phyloP scores from a whole-genome alignment of 768 basidiomycete species.

The Pluteus cervinus region DNA sequence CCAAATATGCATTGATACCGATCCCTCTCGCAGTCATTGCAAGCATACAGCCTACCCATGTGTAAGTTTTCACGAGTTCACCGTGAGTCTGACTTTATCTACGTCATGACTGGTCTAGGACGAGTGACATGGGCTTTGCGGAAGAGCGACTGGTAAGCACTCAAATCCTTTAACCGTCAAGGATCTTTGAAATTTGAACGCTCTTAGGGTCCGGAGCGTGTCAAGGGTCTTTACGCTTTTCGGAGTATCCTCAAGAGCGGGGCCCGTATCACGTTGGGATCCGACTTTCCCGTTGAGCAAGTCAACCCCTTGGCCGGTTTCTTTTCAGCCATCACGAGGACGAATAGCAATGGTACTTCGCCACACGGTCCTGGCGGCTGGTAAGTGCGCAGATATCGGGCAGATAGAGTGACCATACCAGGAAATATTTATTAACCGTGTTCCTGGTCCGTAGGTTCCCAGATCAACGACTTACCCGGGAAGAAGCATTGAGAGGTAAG shows the following conservation, averaged over 20 bases:
- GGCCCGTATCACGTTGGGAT: conserved; percentile 71
- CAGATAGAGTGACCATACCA: too few relatives aligned
- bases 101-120: too few relatives aligned
- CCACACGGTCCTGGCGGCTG: conserved; percentile 84
- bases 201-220: conserved; percentile 69
- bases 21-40: conserved; percentile 64
- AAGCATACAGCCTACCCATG: conserved; percentile 88
- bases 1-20: too few relatives aligned
- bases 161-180: conserved; percentile 5
- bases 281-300: conserved; percentile 86
- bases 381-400: too few relatives aligned
- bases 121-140: conserved; percentile 88
- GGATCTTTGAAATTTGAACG: conserved; percentile 6
- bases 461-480: conserved; percentile 66
- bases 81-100: too few relatives aligned
- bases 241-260: conserved; percentile 60
- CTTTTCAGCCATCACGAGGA: conserved; percentile 80
- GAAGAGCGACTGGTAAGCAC: conserved; percentile 73
- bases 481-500: conserved; percentile 74
- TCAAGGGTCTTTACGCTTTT: conserved; percentile 86
- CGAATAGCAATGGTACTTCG: conserved; percentile 62
- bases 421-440: too few relatives aligned
- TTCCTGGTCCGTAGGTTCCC: conserved; percentile 59
- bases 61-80: conserved; percentile 36
- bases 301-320: conserved; percentile 83